Conservation (phyloP, 129 eudicot species). For the Logfia minima region DNA sequence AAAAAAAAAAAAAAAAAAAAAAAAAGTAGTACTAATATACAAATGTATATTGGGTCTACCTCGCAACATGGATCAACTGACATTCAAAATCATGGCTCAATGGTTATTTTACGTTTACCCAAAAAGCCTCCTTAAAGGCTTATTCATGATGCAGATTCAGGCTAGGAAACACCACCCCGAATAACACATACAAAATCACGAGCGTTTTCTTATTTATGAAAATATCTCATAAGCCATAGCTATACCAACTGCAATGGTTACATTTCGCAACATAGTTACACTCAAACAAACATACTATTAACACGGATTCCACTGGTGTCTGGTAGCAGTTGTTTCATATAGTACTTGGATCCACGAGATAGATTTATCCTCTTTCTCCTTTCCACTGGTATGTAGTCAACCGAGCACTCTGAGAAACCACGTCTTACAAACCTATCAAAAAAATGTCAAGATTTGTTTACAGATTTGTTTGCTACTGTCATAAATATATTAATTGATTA, state of each 20-base stretch:
- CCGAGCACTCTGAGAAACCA: constrained; percentile 87
- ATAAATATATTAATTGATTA: background rate
- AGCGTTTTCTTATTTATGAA: constrained; percentile 1
- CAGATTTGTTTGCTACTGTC: background rate
- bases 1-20: too few relatives aligned
- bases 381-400: constrained; percentile 75
- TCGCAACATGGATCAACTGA: background rate
- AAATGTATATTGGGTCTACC: background rate
- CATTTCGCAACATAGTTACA: background rate
- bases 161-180: background rate
- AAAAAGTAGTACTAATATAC: background rate
- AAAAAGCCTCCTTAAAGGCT: constrained; percentile 1
- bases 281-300: constrained; percentile 43
- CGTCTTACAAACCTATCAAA: constrained; percentile 89
- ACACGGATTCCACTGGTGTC: constrained; percentile 76
- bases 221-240: background rate
- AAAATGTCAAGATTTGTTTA: background rate
- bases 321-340: constrained; percentile 77
- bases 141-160: background rate
- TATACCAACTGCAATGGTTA: background rate
- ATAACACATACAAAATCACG: constrained; percentile 10
- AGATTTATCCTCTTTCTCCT: constrained; percentile 75
- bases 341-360: constrained; percentile 86
- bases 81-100: constrained; percentile 4
- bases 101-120: constrained; percentile 13